Evolutionary conservation across 1,139 yeast genomes (phyloP).

Genomic region (Yamadazyma epiphylla): DNA sequence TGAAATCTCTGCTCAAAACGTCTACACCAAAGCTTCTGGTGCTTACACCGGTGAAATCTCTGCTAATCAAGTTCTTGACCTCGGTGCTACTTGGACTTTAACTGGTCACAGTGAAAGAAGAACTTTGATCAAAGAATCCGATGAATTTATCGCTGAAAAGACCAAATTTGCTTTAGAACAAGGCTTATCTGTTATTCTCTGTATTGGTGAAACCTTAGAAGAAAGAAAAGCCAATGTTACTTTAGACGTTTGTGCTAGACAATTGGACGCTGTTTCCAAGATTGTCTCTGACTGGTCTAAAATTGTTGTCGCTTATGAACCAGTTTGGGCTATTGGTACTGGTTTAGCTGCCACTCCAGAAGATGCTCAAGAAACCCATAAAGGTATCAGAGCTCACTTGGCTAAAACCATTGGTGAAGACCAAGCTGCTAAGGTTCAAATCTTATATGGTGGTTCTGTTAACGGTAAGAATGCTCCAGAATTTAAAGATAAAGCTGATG

Average conservation of each 20-base stretch:
- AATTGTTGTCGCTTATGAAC: conserved; percentile 97
- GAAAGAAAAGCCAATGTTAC: conserved; percentile 90
- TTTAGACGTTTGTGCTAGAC: conserved; percentile 82
- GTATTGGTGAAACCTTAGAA: conserved; percentile 96
- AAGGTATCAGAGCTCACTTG: conserved; percentile 80
- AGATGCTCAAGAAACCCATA: conserved; percentile 95
- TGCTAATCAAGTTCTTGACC: conserved; percentile 83
- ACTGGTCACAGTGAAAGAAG: conserved; percentile 99
- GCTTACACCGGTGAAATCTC: conserved; percentile 98
- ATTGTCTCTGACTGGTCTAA: conserved; percentile 86
- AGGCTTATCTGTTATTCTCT: conserved; percentile 86
- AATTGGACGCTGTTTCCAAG: conserved; percentile 84
- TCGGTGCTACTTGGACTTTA: conserved; percentile 92
- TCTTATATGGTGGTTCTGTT: conserved; percentile 98
- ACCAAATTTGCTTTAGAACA: conserved; percentile 88
- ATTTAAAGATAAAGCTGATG: conserved; percentile 89
- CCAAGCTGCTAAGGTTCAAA: conserved; percentile 76
- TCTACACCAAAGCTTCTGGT: conserved; percentile 83
- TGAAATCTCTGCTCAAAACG: conserved; percentile 85
- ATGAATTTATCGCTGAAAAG: conserved; percentile 91
- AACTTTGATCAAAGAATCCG: conserved; percentile 84
- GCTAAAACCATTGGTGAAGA: conserved; percentile 70
- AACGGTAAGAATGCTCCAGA: conserved; percentile 90
- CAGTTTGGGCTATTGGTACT: conserved; percentile 99
- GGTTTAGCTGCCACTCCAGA: conserved; percentile 99